Evolutionary conservation across 257 asterid genomes (phyloP), one percentile per base, ranked within the genome.

Genomic region (Orobanche coerulescens): DNA sequence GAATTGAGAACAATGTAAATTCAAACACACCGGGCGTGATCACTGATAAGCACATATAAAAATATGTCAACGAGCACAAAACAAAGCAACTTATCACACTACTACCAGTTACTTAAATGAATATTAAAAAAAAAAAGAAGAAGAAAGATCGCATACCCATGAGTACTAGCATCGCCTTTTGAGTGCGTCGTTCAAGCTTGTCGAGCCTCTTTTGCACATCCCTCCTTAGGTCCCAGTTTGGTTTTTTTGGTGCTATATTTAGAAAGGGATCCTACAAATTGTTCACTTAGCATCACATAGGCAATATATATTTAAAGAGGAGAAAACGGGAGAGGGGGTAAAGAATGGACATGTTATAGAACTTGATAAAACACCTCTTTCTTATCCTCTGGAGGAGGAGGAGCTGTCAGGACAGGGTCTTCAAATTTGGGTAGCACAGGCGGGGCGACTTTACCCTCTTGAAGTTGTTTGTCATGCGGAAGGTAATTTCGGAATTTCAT

Each of bases 401-500:
- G 84, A 57, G 76, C 83, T 28, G 67, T 73, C 23, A 79, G 66
- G 30, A 84, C 77, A 64, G 95, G 98, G 65, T 89, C 97, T 75
- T 89, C 95, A 25, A 93, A 93, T 46, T 86, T 86, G 4, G 98
- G 98, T 18, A 93, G 75, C 0, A 71, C 85, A 0, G 97, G 98
- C 1, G 97, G 95, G 50, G 88, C 83, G 28, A 93, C 83, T 76
- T 84, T 93, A 3, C 95, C 98, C 75, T 83, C 97, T 64, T 93
- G 98, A 56, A 93, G 96, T 44, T 80, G 84, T 82, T 93, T 93
- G 72, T 93, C 98, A 57, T 93, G 95, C 20, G 98, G 98, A 62
- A 93, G 85, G 79, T 93, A 93, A 76, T 93, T 93, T 13, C 98
- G 95, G 68, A 93, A 93, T 69, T 86, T 89, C 95, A 93, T 70